phyloP scores from a whole-genome alignment of 2,329 filamentous ascomycete species.

The Emericellopsis atlantica region DNA sequence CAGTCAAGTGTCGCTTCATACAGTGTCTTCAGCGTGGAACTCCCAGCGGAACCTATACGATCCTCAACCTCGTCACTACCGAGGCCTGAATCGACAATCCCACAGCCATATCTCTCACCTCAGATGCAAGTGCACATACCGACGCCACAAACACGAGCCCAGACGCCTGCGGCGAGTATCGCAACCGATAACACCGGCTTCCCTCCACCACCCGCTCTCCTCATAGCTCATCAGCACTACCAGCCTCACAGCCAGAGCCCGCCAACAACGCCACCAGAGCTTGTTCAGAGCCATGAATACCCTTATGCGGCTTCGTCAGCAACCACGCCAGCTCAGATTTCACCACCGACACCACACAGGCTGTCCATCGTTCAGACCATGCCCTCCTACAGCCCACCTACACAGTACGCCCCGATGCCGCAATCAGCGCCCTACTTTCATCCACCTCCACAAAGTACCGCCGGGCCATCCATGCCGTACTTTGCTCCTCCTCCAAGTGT shows the following conservation, averaged over 20 bases:
- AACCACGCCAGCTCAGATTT: not conserved
- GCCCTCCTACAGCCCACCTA: too few relatives aligned
- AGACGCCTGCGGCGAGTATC: not conserved
- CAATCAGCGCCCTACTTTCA: too few relatives aligned
- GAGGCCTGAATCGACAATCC: not conserved
- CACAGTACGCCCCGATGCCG: too few relatives aligned
- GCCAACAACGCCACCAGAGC: too few relatives aligned
- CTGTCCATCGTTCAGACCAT: too few relatives aligned
- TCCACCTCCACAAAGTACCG: too few relatives aligned
- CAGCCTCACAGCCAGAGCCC: too few relatives aligned
- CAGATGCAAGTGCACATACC: slow-evolving; percentile 4
- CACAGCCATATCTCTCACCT: not conserved
- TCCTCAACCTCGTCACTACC: slow-evolving; percentile 23
- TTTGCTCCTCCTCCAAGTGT: too few relatives aligned
- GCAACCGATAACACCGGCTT: not conserved
- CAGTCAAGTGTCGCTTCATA: too few relatives aligned
- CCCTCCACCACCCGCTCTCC: not conserved
- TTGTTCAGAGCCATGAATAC: too few relatives aligned
- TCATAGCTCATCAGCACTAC: not conserved
- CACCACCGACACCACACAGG: not conserved
- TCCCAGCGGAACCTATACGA: slow-evolving; percentile 16
- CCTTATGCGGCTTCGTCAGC: not conserved
- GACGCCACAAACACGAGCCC: not conserved
- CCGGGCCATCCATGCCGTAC: too few relatives aligned
- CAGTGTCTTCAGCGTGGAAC: too few relatives aligned